Conservation (phyloP, 768 basidiomycete genomes). For the Pleurotus citrinopileatus region DNA sequence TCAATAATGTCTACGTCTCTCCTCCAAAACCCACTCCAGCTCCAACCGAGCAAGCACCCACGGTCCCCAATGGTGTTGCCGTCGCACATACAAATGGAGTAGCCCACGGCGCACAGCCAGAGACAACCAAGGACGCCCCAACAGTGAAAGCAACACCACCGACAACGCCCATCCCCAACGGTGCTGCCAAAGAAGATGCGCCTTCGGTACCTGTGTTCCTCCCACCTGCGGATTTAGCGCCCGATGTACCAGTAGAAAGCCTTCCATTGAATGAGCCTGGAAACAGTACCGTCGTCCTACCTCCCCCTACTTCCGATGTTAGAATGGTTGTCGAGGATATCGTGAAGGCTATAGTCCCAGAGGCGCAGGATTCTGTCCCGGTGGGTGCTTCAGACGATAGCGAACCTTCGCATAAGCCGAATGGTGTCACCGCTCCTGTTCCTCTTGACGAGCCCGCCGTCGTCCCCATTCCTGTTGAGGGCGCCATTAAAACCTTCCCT, state of each 20-base stretch:
- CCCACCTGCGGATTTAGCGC: conserved; percentile 20
- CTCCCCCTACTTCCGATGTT: not conserved
- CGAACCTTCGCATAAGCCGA: not conserved
- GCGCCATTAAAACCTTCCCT: no score
- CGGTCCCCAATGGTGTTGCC: not conserved
- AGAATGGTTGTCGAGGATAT: not conserved
- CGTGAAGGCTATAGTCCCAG: conserved; percentile 4
- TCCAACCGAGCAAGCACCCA: conserved; percentile 1
- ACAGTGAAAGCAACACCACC: not conserved
- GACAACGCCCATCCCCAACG: not conserved
- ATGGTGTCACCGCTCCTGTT: not conserved
- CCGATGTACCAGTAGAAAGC: conserved; percentile 33
- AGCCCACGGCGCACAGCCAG: not conserved
- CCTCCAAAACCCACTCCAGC: conserved; percentile 40
- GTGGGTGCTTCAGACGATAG: not conserved
- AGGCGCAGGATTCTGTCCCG: conserved; percentile 1
- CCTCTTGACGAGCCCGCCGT: no score
- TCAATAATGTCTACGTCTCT: conserved; percentile 64
- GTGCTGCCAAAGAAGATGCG: not conserved
- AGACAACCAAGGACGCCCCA: not conserved
- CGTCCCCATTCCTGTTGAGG: no score
- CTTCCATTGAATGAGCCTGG: conserved; percentile 40
- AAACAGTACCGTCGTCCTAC: conserved; percentile 23
- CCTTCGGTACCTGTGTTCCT: not conserved
- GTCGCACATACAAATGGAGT: conserved; percentile 8